Conservation (phyloP, 2,329 filamentous ascomycete genomes). For the Fusarium musae region DNA sequence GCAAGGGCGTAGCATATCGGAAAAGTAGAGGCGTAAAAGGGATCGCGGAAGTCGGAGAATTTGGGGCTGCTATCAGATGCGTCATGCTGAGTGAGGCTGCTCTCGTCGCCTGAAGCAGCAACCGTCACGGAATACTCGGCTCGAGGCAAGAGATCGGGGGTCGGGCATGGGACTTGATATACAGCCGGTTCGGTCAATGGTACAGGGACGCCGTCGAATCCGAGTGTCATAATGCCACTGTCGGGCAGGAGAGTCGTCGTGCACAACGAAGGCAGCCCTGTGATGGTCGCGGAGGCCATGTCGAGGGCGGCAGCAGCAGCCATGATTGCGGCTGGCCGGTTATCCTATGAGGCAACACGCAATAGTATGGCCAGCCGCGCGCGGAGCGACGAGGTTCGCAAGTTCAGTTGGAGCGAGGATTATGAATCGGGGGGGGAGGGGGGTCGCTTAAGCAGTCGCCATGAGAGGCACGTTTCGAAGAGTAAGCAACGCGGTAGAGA, state of each 20-base stretch:
- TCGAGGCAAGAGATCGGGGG: slow-evolving; percentile 35
- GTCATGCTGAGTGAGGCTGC: slow-evolving; percentile 46
- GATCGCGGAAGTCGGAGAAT: slow-evolving; percentile 78
- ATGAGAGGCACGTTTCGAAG: slow-evolving; percentile 22
- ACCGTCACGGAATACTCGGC: slow-evolving; percentile 49
- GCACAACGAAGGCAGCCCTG: slow-evolving; percentile 51
- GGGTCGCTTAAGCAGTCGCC: slow-evolving; percentile 36
- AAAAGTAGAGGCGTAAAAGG: slow-evolving; percentile 93
- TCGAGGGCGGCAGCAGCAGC: slow-evolving; percentile 32
- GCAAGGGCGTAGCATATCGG: slow-evolving; percentile 94
- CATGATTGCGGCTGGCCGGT: slow-evolving; percentile 44
- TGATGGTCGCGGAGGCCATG: slow-evolving; percentile 42
- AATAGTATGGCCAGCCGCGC: slow-evolving; percentile 42
- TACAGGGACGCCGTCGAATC: slow-evolving; percentile 61
- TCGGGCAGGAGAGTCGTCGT: slow-evolving; percentile 57
- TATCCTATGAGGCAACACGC: slow-evolving; percentile 30
- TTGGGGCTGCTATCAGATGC: slow-evolving; percentile 48
- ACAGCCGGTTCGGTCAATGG: slow-evolving; percentile 69
- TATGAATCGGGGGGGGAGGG: background rate
- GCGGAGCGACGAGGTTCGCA: slow-evolving; percentile 36
- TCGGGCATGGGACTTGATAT: slow-evolving; percentile 57
- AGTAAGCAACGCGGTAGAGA: background rate
- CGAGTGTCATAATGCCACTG: slow-evolving; percentile 61
- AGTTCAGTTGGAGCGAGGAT: slow-evolving; percentile 8
- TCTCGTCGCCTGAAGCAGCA: slow-evolving; percentile 52